These are phyloP conservation scores for Arxiozyma telluris DNA, from an alignment of 1,139 yeast genomes.

Conservation along the genomic window DNA sequence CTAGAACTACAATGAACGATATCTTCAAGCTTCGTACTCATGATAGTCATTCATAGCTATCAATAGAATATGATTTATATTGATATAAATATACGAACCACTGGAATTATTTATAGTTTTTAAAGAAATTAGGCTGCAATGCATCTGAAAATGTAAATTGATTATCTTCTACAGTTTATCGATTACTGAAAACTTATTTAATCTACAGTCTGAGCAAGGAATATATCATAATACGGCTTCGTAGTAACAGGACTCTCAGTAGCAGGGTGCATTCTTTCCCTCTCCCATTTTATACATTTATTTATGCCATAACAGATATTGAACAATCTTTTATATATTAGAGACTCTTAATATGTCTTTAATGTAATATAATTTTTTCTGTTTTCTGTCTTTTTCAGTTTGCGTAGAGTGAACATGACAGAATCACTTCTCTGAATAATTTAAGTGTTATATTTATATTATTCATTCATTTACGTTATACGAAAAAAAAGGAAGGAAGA, in stretches of 20 bases:
- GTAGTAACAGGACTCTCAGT: too few species aligned
- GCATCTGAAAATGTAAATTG: not conserved
- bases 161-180: not conserved
- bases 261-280: not conserved
- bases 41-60: conserved; percentile 6
- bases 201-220: too few species aligned
- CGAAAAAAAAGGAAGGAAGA: too few species aligned
- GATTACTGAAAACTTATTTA: too few species aligned
- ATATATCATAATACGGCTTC: not conserved
- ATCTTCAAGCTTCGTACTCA: conserved; percentile 23
- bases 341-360: too few species aligned
- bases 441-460: too few species aligned
- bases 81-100: not conserved
- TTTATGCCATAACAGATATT: not conserved
- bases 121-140: too few species aligned
- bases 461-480: too few species aligned
- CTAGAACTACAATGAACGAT: conserved; percentile 23
- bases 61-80: not conserved
- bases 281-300: not conserved
- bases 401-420: too few species aligned
- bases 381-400: too few species aligned
- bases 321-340: not conserved
- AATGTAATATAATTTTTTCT: not conserved
- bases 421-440: not conserved
- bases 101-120: not conserved